These are phyloP conservation scores for Sicyos edulis DNA, from an alignment of 306 rosid species.

Conservation along the genomic window DNA sequence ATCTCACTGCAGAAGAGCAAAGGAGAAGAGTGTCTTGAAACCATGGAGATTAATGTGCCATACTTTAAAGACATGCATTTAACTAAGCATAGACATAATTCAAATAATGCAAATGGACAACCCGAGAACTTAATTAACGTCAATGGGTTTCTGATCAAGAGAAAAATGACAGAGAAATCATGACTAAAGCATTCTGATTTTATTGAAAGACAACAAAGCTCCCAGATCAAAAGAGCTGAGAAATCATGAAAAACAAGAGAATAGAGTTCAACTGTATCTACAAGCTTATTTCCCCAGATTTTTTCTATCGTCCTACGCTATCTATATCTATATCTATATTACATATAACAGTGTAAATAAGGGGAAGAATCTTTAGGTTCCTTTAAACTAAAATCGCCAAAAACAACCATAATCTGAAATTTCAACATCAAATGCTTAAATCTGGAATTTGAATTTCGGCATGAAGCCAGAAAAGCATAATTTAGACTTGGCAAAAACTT, in stretches of 20 bases:
- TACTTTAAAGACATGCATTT: neutral
- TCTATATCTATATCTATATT: too few relatives aligned
- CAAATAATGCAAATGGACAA: neutral
- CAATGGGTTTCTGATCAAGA: neutral
- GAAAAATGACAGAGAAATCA: neutral
- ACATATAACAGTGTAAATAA: too few relatives aligned
- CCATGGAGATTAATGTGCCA: neutral
- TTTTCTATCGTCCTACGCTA: neutral
- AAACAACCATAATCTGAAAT: too few relatives aligned
- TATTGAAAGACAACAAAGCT: neutral
- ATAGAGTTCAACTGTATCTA: neutral
- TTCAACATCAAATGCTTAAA: too few relatives aligned
- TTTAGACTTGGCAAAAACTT: too few relatives aligned
- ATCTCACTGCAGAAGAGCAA: neutral
- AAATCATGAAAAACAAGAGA: neutral
- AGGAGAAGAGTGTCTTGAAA: neutral
- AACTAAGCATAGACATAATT: neutral
- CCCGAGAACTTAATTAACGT: neutral
- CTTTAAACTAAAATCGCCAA: too few relatives aligned
- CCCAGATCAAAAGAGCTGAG: neutral
- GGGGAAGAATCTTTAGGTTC: too few relatives aligned
- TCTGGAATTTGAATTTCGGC: too few relatives aligned
- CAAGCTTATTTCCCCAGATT: neutral
- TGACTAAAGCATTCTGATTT: neutral
- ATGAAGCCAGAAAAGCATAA: too few relatives aligned